Percentiles rank a stretch among this genome's conserved stretches.
Evolutionary conservation across 2,329 filamentous ascomycete genomes (phyloP).

Genomic region (Epichloe typhina): DNA sequence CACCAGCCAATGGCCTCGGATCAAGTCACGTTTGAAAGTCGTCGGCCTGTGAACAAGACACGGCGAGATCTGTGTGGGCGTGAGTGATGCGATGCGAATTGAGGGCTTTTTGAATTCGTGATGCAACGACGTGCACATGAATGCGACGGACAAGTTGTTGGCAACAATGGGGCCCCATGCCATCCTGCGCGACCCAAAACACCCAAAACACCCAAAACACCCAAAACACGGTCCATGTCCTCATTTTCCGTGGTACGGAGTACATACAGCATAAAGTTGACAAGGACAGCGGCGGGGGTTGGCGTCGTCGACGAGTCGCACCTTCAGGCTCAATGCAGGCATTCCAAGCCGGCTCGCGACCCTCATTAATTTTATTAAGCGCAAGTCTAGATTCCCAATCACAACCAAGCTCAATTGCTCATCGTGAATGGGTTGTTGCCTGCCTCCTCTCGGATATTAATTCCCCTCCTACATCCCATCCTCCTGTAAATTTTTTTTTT

Average conservation of each 20-base stretch:
- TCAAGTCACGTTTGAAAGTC: no score
- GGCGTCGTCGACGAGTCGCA: not conserved
- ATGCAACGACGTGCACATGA: no score
- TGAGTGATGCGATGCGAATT: no score
- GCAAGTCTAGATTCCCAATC: not conserved
- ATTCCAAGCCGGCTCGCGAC: not conserved
- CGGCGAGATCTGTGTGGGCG: no score
- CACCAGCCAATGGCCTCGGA: no score
- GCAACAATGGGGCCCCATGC: not conserved
- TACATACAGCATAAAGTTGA: not conserved
- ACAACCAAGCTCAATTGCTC: not conserved
- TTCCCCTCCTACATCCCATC: no score
- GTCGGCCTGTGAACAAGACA: no score
- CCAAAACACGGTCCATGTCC: not conserved
- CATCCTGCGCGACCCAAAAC: not conserved
- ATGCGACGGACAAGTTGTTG: no score
- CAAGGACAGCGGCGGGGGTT: not conserved
- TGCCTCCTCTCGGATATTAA: no score
- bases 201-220: no score
- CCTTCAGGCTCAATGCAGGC: not conserved
- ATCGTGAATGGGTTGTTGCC: not conserved
- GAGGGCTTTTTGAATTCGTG: no score
- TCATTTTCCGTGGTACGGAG: no score
- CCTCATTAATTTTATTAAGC: not conserved
- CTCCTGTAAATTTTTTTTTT: not conserved